Evolutionary conservation across 139 green algal species (phyloP).

Genomic region (Raphidocelis subcapitata): DNA sequence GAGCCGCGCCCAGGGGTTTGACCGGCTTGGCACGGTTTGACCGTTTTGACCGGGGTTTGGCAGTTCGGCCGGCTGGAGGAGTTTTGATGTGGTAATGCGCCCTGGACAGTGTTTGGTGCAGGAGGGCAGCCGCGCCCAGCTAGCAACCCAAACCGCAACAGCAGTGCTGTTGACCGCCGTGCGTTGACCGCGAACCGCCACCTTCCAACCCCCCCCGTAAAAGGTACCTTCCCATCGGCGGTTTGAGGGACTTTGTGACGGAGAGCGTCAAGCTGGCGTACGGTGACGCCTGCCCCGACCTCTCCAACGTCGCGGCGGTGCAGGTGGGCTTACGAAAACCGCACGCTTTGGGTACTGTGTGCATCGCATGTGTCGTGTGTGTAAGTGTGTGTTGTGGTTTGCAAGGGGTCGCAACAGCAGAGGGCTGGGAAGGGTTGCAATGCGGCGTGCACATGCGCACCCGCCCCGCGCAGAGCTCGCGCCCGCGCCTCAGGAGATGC

Average conservation of each 20-base stretch:
- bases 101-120: not conserved
- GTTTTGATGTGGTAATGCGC: not conserved
- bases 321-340: conserved; percentile 19
- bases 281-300: conserved; percentile 51
- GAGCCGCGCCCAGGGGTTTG: conserved; percentile 17
- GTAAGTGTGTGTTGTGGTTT: too few relatives aligned
- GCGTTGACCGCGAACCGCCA: not conserved
- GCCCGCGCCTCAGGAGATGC: too few relatives aligned
- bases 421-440: too few relatives aligned
- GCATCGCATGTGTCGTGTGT: too few relatives aligned
- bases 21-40: too few relatives aligned
- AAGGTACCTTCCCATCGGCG: conserved; percentile 85
- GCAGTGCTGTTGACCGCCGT: not conserved
- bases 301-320: conserved; percentile 66
- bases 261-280: conserved; percentile 83
- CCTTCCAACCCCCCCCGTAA: not conserved
- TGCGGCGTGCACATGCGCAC: too few relatives aligned
- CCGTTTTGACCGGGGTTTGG: too few relatives aligned
- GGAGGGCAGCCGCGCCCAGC: not conserved
- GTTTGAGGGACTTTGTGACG: conserved; percentile 71
- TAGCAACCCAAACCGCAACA: not conserved
- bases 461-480: too few relatives aligned
- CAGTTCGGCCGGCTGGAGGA: too few relatives aligned
- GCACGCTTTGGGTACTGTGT: too few relatives aligned
- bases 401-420: too few relatives aligned